Conservation (phyloP, 208 protist genomes). For the Trypanosoma platydactyli region DNA sequence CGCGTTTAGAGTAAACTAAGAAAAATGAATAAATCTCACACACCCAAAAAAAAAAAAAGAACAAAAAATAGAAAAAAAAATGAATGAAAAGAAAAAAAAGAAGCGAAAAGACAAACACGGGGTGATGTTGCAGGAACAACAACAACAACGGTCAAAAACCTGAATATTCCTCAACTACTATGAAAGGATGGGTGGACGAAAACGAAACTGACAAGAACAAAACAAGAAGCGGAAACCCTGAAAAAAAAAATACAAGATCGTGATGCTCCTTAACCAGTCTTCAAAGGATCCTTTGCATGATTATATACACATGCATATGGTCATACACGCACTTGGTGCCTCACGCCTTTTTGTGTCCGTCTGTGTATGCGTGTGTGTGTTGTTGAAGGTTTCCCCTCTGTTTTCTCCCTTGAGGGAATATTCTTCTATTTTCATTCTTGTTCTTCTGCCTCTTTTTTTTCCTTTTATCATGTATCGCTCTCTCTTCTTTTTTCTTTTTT, state of each 20-base stretch:
- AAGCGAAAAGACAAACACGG: not conserved
- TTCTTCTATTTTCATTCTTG: not conserved
- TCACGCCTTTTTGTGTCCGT: not conserved
- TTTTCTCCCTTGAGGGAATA: not conserved
- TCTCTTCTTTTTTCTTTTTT: constrained; percentile 9
- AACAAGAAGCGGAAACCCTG: not conserved
- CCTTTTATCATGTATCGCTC: not conserved
- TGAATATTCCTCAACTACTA: not conserved
- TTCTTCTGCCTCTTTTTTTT: constrained; percentile 24
- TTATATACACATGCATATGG: not conserved
- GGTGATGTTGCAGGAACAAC: no score
- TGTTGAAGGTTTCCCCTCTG: not conserved
- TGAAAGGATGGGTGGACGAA: not conserved
- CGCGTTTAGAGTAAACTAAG: constrained; percentile 18
- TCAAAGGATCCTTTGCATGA: not conserved
- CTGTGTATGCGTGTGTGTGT: not conserved
- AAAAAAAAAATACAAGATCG: not conserved
- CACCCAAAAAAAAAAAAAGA: constrained; percentile 5
- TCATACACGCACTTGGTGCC: not conserved
- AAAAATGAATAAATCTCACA: constrained; percentile 2
- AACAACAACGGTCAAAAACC: not conserved
- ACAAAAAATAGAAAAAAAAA: constrained; percentile 1
- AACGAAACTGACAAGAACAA: not conserved
- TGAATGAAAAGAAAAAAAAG: not conserved
- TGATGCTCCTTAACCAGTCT: not conserved